A percentile compares a stretch with the other conserved stretches of the same genome.
Conservation (phyloP, 2,329 filamentous ascomycete species). For the Pestalotiopsis fici region DNA sequence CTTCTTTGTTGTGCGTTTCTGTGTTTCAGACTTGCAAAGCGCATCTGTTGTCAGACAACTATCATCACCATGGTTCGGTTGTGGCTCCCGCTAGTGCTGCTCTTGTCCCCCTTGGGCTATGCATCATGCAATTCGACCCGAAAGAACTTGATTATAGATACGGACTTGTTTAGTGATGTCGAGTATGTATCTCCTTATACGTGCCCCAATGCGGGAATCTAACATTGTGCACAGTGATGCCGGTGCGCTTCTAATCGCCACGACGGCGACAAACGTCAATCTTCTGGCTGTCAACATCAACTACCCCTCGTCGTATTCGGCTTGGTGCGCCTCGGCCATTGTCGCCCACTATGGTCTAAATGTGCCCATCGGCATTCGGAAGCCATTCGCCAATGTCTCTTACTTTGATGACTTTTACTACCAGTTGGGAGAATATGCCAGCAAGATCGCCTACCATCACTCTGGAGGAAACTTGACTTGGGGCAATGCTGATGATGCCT, state of each 20-base stretch:
- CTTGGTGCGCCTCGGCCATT: constrained; percentile 28
- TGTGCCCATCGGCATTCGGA: constrained; percentile 21
- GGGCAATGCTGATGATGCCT: constrained; percentile 34
- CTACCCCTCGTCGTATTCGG: constrained; percentile 40
- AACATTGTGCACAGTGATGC: constrained; percentile 32
- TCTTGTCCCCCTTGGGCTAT: neutral
- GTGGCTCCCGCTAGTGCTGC: neutral
- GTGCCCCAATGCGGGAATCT: neutral
- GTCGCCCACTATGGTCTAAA: constrained; percentile 20
- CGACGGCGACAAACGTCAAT: constrained; percentile 34
- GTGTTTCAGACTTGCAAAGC: neutral
- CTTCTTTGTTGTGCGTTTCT: neutral
- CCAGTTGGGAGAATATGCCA: constrained; percentile 43
- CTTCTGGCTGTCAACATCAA: constrained; percentile 44
- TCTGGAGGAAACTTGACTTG: constrained; percentile 36
- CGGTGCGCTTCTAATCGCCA: constrained; percentile 41
- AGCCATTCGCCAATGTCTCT: constrained; percentile 40
- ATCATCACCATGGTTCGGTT: neutral
- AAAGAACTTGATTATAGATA: constrained; percentile 46
- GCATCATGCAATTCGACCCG: neutral
- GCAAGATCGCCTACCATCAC: constrained; percentile 45
- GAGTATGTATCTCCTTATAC: constrained; percentile 33
- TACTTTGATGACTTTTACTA: constrained; percentile 44
- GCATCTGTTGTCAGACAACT: neutral
- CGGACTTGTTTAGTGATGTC: constrained; percentile 47